Evolutionary conservation across 257 asterid genomes (phyloP), one percentile per base, ranked within the genome.

Genomic region (Jaltomata sinuosa): DNA sequence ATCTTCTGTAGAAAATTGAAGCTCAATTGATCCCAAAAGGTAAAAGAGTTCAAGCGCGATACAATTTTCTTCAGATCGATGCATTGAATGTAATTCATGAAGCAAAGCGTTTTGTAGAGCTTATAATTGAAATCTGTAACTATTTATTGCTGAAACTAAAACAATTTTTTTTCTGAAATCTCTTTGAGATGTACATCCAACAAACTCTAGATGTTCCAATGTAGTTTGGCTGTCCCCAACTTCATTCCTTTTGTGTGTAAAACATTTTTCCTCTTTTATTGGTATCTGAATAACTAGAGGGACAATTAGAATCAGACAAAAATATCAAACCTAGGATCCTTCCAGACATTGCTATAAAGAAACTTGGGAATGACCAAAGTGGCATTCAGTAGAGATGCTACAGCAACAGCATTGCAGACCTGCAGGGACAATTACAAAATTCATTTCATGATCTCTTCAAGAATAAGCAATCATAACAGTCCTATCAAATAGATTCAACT

Each of bases 341-440:
- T 92, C 99, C 99, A 97, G 22, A 97, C 99, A 61, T 93, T 97
- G 95, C 99, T 97, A 79, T 94, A 95, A 42, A 95, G 98, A 89
- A 97, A 97, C 84, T 85, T 92, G 15, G 99, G 99, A 81, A 94
- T 92, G 76, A 97, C 97, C 87, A 97, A 89, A 14, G 99, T 95
- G 62, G 99, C 97, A 84, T 97, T 97, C 27, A 95, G 94, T 29
- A 97, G 88, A 85, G 94, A 90, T 38, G 97, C 98, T 79, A 97
- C 96, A 14, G 97, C 94, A 19, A 95, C 98, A 82, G 96, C 97
- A 88, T 97, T 97, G 84, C 99, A 97, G 22, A 97, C 96, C 99
- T 97, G 90, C 85, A 85, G 47, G 67, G 47, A 74, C 16, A 49
- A 80, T 76, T 54, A 72, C 65, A 65, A 74, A 16, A 68, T 57